Evolutionary conservation across 768 basidiomycete genomes (phyloP), one percentile per base, ranked within the genome.

Genomic region (Cyclocybe cylindracea): DNA sequence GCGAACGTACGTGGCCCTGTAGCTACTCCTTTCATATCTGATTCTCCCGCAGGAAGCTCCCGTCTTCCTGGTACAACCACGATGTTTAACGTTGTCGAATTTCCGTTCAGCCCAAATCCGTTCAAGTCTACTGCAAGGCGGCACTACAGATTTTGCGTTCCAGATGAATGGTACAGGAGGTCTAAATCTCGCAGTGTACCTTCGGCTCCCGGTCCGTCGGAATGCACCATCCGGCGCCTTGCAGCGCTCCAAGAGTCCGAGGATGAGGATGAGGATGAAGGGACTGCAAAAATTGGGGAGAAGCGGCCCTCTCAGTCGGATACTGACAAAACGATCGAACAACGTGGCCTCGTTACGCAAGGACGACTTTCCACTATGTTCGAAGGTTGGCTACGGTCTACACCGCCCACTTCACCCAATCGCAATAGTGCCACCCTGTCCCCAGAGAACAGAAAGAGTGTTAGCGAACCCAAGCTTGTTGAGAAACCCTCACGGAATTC

Each of bases 131-230:
- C 64, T 29, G 77, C 77, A 1, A 70, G 60, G 14, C 80, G 81
- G 7, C 62, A 57, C 7, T 82, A 87, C 61, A 76, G 78, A 24
- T 78, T 91, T 49, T 87, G 85, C 54, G 82, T 93, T 7, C 87
- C 87, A 2, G 87, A 87, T 47, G 85, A 87, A 61, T 92, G 86
- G 91, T 92, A 83, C 66, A 82, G 84, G 50, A 80, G 87, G 13
- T 82, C 84, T 14, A 87, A 79, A 54, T 78, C 84, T 6, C 80
- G 82, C 0, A 72, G 68, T 36, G 60, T 76, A 2, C 81, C 83
- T 10, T 63, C 73, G 18, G 78, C 80, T 0, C 46, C 71, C 7
- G 76, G 76, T 33, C 78, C 82, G 2, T 84, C 83, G 2, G 76
- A 84, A 31, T 68, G 74, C 19, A 82, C 81, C 0, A 69, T 83